Conservation (phyloP, 75 land plant species). For the Pinus albicaulis region DNA sequence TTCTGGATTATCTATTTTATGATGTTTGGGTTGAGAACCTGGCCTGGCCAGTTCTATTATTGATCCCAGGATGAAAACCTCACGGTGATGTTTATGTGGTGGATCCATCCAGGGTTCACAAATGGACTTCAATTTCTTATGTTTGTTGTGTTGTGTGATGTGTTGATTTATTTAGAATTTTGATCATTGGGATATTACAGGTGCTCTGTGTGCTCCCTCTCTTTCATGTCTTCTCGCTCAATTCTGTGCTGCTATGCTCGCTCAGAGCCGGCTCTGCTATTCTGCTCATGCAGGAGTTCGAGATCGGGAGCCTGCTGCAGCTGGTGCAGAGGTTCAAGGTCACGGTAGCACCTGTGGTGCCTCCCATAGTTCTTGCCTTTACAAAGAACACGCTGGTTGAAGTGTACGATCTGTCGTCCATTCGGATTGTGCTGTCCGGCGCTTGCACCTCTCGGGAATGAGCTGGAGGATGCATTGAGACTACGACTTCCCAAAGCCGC, state of each 20-base stretch:
- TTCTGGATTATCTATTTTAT: no score
- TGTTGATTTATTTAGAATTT: no score
- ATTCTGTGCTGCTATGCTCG: slow-evolving; percentile 64
- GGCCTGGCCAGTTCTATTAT: no score
- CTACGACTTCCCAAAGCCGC: slow-evolving; percentile 58
- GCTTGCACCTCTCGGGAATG: slow-evolving; percentile 95
- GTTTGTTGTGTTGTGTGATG: no score
- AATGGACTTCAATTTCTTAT: no score
- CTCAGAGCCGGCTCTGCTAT: slow-evolving; percentile 73
- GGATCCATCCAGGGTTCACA: no score
- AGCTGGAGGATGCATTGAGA: slow-evolving; percentile 70
- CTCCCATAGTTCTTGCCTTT: slow-evolving; percentile 81
- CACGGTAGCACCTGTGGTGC: slow-evolving; percentile 76
- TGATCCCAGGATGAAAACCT: no score
- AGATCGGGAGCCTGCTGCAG: slow-evolving; percentile 57
- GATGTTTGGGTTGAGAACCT: no score
- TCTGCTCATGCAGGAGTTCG: slow-evolving; percentile 77
- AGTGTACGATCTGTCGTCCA: slow-evolving; percentile 63
- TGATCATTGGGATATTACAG: no score
- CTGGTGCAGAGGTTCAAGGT: slow-evolving; percentile 49
- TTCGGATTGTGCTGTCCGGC: slow-evolving; percentile 75
- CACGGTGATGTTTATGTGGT: no score
- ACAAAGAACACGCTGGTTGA: slow-evolving; percentile 67
- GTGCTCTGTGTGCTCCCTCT: slow-evolving; percentile 89
- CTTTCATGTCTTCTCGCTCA: slow-evolving; percentile 80